A percentile compares a stretch with the other conserved stretches of the same genome.
Evolutionary conservation across 2,329 filamentous ascomycete genomes (phyloP).

Genomic region (Aspergillus eucalypticola): DNA sequence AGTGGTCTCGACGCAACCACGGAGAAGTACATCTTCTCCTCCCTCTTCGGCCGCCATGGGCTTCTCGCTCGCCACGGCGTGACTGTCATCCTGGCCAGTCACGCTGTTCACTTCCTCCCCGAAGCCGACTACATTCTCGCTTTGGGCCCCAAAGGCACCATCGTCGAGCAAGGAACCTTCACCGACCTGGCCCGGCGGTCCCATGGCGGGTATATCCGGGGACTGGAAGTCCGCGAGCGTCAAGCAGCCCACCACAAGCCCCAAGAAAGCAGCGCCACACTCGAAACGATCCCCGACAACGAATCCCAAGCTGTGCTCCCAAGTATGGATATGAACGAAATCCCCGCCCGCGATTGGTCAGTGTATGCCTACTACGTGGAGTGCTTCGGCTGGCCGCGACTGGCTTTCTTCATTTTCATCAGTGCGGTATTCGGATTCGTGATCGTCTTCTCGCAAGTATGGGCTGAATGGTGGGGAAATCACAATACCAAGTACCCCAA

Average conservation of each 20-base stretch:
- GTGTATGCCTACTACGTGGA: slow-evolving; percentile 26
- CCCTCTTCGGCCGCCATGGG: slow-evolving; percentile 44
- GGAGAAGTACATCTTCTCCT: slow-evolving; percentile 40
- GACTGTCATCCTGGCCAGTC: slow-evolving; percentile 50
- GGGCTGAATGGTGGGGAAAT: slow-evolving; percentile 21
- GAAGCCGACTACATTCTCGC: slow-evolving; percentile 47
- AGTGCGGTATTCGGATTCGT: slow-evolving; percentile 9
- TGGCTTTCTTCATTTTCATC: slow-evolving; percentile 20
- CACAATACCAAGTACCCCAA: slow-evolving; percentile 1
- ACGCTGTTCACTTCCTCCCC: slow-evolving; percentile 39
- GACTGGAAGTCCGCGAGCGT: not conserved
- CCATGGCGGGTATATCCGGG: not conserved
- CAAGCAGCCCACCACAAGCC: not conserved
- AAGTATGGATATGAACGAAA: not conserved
- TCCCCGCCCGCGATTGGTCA: slow-evolving; percentile 15
- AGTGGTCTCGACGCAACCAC: slow-evolving; percentile 45
- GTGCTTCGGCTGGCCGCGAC: slow-evolving; percentile 20
- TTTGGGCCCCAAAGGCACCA: slow-evolving; percentile 29
- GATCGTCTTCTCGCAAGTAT: slow-evolving; percentile 15
- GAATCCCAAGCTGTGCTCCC: not conserved
- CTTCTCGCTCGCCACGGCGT: slow-evolving; percentile 41
- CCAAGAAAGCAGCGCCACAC: not conserved
- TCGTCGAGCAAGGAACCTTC: slow-evolving; percentile 42
- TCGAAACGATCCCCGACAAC: not conserved
- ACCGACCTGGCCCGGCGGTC: slow-evolving; percentile 17